Evolutionary conservation across 208 protist species (phyloP), one percentile per base, ranked within the genome.

Genomic region (Willaertia magna): DNA sequence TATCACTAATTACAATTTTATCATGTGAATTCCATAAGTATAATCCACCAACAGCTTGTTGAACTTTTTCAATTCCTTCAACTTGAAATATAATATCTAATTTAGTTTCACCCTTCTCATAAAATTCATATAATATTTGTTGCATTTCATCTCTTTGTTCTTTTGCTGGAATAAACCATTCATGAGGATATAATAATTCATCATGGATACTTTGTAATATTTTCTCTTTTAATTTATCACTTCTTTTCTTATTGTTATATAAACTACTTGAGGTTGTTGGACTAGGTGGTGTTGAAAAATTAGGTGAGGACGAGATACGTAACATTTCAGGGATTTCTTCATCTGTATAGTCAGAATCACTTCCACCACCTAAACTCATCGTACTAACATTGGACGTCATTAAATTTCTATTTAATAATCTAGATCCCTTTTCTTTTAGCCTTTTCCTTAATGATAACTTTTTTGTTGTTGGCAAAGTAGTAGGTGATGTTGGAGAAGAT

Each of bases 1-100:
- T 93, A 89, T 99, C 98, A 49, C 93, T 97, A 74, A 99, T 94
- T 39, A 99, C 95, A 87, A 99, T 91, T 81, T 96, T 95, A 79
- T 93, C 92, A 11, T 85, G 91, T 85, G 90, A 90, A 39, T 93
- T 88, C 94, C 95, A 99, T 22, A 98, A 90, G 84, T 95, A 99
- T 30, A 99, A 93, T 83, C 88, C 92, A 79, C 93, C 91, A n/a
- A 89, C 88, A 39, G 97, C 92, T 9, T 91, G 88, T 49, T 94
- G n/a, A 51, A 39, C 43, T 18, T 81, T 46, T 1, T 3, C 16
- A 34, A 18, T 4, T 9, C 22, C 6, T 67, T 67, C 2, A 26
- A 34, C 22, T 67, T 67, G 22, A 67, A 67, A 34, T 34, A 34
- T 30, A 67, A 67, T 34, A 26, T 67, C 55, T n/a, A 67, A 67